phyloP scores from a whole-genome alignment of 2,329 filamentous ascomycete genomes.

The Tolypocladium endophyticum region DNA sequence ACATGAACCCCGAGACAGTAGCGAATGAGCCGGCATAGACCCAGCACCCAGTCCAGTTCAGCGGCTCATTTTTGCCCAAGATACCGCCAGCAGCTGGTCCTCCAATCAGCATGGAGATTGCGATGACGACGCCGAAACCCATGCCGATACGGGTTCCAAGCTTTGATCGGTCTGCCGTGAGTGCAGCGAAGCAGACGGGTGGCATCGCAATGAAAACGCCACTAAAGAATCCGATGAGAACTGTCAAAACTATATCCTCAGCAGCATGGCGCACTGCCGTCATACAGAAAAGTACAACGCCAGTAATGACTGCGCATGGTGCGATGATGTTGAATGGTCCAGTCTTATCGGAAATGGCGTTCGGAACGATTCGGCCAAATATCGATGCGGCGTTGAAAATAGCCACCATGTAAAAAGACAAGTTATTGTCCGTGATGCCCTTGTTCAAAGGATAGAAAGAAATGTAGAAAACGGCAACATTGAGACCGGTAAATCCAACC shows the following conservation, averaged over 20 bases:
- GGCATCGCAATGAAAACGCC: slow-evolving; percentile 31
- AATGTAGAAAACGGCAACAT: slow-evolving; percentile 28
- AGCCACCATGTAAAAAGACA: slow-evolving; percentile 31
- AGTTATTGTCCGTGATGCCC: slow-evolving; percentile 15
- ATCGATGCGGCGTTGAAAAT: slow-evolving; percentile 36
- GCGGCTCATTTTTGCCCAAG: slow-evolving; percentile 7
- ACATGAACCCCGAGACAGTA: neutral
- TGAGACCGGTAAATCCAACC: slow-evolving; percentile 28
- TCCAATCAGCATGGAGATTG: slow-evolving; percentile 20
- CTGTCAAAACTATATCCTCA: slow-evolving; percentile 20
- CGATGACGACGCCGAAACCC: slow-evolving; percentile 19
- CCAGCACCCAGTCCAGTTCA: slow-evolving; percentile 14
- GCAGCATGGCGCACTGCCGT: slow-evolving; percentile 20
- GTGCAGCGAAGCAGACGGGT: slow-evolving; percentile 23
- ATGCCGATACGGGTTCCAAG: slow-evolving; percentile 31
- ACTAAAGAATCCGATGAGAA: slow-evolving; percentile 30
- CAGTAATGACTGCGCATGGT: slow-evolving; percentile 15
- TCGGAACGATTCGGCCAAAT: slow-evolving; percentile 33
- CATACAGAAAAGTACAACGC: slow-evolving; percentile 23
- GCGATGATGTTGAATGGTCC: slow-evolving; percentile 25
- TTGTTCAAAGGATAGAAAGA: slow-evolving; percentile 22
- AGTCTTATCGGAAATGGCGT: slow-evolving; percentile 19
- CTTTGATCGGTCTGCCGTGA: slow-evolving; percentile 28
- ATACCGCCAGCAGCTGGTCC: slow-evolving; percentile 23
- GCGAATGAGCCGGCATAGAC: slow-evolving; percentile 3